phyloP scores from a whole-genome alignment of 495 filamentous ascomycete genomes.

The Astrothelium subdiscretum region DNA sequence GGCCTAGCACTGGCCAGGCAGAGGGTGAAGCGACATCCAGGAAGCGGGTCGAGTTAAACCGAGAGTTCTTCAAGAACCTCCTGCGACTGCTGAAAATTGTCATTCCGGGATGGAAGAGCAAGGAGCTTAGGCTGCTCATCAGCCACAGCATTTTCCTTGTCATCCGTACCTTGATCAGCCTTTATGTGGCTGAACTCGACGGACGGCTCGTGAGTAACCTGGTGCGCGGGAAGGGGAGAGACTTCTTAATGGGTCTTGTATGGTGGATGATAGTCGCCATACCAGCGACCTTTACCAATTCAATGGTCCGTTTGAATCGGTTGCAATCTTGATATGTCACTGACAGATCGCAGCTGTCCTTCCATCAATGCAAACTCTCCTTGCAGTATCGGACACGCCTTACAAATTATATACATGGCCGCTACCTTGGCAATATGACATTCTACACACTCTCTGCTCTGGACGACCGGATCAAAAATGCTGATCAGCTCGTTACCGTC shows the following conservation, averaged over 20 bases:
- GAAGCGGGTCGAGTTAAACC: constrained; percentile 76
- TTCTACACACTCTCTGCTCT: constrained; percentile 93
- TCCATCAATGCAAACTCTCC: constrained; percentile 90
- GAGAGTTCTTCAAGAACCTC: constrained; percentile 86
- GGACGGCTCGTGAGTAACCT: constrained; percentile 81
- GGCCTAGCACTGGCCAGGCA: constrained; percentile 25
- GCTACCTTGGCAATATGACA: constrained; percentile 90
- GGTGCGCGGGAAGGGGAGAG: constrained; percentile 80
- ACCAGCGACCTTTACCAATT: constrained; percentile 98
- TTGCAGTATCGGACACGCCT: constrained; percentile 84
- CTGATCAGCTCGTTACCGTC: constrained; percentile 92
- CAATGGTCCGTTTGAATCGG: constrained; percentile 61
- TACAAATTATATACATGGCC: constrained; percentile 83
- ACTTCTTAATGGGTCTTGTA: constrained; percentile 77
- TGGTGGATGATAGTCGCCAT: constrained; percentile 99
- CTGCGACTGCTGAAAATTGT: constrained; percentile 72
- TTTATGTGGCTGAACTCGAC: constrained; percentile 95
- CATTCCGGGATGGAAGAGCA: constrained; percentile 78
- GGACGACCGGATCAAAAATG: constrained; percentile 96
- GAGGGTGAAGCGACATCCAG: constrained; percentile 44
- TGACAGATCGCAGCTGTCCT: constrained; percentile 59
- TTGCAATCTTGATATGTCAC: not conserved
- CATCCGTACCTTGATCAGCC: constrained; percentile 74
- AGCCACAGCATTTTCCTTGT: constrained; percentile 78
- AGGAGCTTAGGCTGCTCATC: constrained; percentile 72